Base-by-base conservation (phyloP, 1,139 yeast species). In the Debaryomyces subglobosus region DNA sequence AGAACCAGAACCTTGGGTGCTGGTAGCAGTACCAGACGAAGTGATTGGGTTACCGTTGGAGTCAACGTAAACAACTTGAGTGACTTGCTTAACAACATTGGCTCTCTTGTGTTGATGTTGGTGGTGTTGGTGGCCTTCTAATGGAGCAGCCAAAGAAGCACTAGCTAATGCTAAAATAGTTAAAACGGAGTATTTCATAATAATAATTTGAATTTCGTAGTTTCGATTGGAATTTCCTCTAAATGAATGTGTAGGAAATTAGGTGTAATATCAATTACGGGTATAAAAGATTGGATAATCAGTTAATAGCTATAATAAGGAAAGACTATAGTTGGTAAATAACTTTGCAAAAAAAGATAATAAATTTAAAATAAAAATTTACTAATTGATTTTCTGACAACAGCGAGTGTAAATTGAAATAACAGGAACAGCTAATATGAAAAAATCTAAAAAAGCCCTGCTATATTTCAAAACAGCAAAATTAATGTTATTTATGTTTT, bases 51-150 rank as follows among this genome's bases (percentile, higher is more conserved):
- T 64, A 54, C 96, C 96, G 44, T 78, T 63, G 54, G 78, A 81
- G 67, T 89, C 85, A 51, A 90, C 96, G 49, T 88, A 89, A 53
- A 88, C 92, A 67, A 86, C 85, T 68, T 89, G 90, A 59, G 88
- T 83, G 52, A 89, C 43, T 40, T 40, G 36, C 35, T 40, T 40
- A 18, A 40, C 36, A 30, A 32, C 96, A 57, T 86, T 81, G 45
- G 89, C 89, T 74, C 91, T 83, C 73, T 84, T 85, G 71, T 87
- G 95, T 46, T 66, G 64, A 49, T 68, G 71, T 34, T 45, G 45
- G 47, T 61, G 52, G 60, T 72, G 73, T 46, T 65, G 64, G 56
- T 67, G 69, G 40, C 59, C 68, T 49, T 61, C 68, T 48, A 65
- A 57, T 42, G 72, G 72, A 53, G 72, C 71, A 49, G 73, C 68